These are phyloP conservation scores for Peronosclerospora sorghi DNA, from an alignment of 352 stramenopile species.

Conservation along the genomic window DNA sequence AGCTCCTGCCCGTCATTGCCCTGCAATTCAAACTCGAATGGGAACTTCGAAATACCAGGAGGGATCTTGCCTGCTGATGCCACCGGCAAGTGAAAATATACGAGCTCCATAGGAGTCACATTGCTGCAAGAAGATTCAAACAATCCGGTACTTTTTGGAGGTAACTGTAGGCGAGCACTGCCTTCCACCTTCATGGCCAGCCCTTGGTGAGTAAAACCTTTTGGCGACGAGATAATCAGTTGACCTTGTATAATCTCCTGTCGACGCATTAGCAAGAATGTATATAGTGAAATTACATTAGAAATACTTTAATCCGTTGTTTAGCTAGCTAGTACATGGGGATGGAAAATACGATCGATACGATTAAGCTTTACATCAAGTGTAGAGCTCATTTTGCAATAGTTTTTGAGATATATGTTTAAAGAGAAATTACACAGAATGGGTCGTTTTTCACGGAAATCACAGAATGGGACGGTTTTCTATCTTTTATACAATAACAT, in stretches of 20 bases:
- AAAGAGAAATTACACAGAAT: no score
- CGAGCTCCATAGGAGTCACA: slow-evolving; percentile 60
- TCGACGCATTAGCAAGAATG: neutral
- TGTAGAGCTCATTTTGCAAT: slow-evolving; percentile 72
- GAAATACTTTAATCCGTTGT: no score
- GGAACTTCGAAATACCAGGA: slow-evolving; percentile 77
- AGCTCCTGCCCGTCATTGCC: slow-evolving; percentile 55
- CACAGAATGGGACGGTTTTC: no score
- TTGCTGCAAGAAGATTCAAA: slow-evolving; percentile 82
- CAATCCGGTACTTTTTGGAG: slow-evolving; percentile 61
- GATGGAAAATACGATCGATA: slow-evolving; percentile 77
- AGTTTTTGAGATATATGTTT: no score
- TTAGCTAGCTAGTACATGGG: no score
- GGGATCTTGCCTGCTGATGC: slow-evolving; percentile 56
- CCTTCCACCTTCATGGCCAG: slow-evolving; percentile 80
- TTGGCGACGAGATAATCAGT: slow-evolving; percentile 77
- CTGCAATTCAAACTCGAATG: slow-evolving; percentile 82
- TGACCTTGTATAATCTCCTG: slow-evolving; percentile 79
- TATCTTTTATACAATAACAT: no score
- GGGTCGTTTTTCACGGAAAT: no score
- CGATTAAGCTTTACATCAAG: slow-evolving; percentile 79
- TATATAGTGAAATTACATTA: no score
- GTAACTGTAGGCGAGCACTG: slow-evolving; percentile 70
- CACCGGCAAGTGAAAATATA: slow-evolving; percentile 78
- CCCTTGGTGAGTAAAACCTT: slow-evolving; percentile 72